phyloP scores from a whole-genome alignment of 2,329 filamentous ascomycete species.

The Alternaria incomplexa region DNA sequence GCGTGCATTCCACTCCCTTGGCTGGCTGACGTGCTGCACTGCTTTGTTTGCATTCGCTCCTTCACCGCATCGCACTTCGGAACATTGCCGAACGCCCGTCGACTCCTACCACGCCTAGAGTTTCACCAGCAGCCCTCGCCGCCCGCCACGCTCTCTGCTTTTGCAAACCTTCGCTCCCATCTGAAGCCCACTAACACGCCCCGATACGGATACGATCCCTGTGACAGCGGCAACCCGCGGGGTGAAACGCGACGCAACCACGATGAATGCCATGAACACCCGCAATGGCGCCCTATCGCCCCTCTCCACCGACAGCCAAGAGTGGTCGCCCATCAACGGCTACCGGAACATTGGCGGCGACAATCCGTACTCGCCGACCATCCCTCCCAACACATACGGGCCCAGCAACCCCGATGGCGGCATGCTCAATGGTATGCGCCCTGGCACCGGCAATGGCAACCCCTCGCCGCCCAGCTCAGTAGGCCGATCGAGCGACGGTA shows the following conservation, averaged over 20 bases:
- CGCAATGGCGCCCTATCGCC: slow-evolving; percentile 50
- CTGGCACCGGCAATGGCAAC: slow-evolving; percentile 53
- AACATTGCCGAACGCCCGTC: slow-evolving; percentile 13
- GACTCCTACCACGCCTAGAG: slow-evolving; percentile 16
- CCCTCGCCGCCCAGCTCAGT: slow-evolving; percentile 90
- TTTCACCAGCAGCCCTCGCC: slow-evolving; percentile 21
- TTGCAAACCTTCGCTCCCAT: slow-evolving; percentile 4
- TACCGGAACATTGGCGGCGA: slow-evolving; percentile 47
- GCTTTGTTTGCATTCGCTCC: slow-evolving; percentile 24
- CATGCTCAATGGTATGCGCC: slow-evolving; percentile 62
- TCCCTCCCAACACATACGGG: slow-evolving; percentile 43
- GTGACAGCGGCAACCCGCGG: slow-evolving; percentile 28
- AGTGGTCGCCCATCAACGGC: slow-evolving; percentile 50
- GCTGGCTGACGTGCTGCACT: slow-evolving; percentile 1
- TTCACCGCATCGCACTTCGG: slow-evolving; percentile 14
- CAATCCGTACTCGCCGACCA: slow-evolving; percentile 47
- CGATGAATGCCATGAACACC: slow-evolving; percentile 39
- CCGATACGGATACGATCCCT: slow-evolving; percentile 22
- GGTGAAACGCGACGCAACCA: slow-evolving; percentile 29
- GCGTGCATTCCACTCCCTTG: slow-evolving; percentile 23
- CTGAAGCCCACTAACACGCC: slow-evolving; percentile 6
- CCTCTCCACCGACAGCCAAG: slow-evolving; percentile 49
- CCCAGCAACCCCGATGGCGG: slow-evolving; percentile 47
- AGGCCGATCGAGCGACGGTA: slow-evolving; percentile 82
- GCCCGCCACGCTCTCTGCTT: slow-evolving; percentile 7